Conservation (phyloP, 257 asterid genomes). For the Salvia hispanica region DNA sequence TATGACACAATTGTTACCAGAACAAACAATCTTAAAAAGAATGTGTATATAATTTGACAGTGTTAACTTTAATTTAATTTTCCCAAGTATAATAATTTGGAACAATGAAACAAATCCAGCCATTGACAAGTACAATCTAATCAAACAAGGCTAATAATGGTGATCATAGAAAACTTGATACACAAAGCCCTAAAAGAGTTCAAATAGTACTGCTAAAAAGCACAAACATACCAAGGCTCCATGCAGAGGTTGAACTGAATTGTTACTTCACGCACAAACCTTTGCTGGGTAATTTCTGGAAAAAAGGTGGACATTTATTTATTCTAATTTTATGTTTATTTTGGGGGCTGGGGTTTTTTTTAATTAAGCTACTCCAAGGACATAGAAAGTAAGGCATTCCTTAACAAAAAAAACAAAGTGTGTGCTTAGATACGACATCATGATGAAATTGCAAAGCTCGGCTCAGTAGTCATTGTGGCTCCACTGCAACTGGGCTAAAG, state of each 20-base stretch:
- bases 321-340: too few species aligned
- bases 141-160: slow-evolving; percentile 10
- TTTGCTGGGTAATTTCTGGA: slow-evolving; percentile 79
- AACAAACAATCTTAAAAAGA: background rate
- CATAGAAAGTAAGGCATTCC: slow-evolving; percentile 26
- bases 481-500: slow-evolving; percentile 98
- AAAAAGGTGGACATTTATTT: slow-evolving; percentile 1
- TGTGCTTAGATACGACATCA: slow-evolving; percentile 19
- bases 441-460: slow-evolving; percentile 72
- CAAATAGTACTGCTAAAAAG: slow-evolving; percentile 8
- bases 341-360: too few species aligned
- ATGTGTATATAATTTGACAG: background rate
- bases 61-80: slow-evolving; percentile 7
- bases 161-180: slow-evolving; percentile 8
- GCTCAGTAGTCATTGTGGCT: slow-evolving; percentile 98
- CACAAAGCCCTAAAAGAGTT: slow-evolving; percentile 15
- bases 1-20: background rate
- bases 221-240: slow-evolving; percentile 91
- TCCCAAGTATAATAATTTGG: background rate
- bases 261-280: slow-evolving; percentile 91
- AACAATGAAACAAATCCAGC: slow-evolving; percentile 11
- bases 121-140: slow-evolving; percentile 3
- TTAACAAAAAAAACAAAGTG: background rate
- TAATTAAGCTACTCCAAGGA: slow-evolving; percentile 18
- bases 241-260: slow-evolving; percentile 87